A percentile compares a stretch with the other conserved stretches of the same genome.
These are phyloP conservation scores for Trypanosoma rangeli DNA, from an alignment of 208 protist species.

Conservation along the genomic window DNA sequence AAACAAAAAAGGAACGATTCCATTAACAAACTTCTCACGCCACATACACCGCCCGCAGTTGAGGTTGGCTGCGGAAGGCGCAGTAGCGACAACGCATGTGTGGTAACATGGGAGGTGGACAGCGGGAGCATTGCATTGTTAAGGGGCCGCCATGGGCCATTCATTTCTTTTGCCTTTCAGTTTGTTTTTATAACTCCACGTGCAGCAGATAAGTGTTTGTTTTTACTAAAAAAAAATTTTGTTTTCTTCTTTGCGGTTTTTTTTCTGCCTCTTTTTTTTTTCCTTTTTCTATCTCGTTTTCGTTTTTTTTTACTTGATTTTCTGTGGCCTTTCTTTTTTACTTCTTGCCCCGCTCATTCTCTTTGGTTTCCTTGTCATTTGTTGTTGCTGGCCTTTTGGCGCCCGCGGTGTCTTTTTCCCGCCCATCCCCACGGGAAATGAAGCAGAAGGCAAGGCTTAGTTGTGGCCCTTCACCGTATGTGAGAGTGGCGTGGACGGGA, in stretches of 20 bases:
- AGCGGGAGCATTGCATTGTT: no score
- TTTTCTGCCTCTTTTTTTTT: not conserved
- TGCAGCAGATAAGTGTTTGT: not conserved
- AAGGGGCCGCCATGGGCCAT: not conserved
- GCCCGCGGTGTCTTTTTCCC: not conserved
- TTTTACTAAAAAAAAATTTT: conserved; percentile 1
- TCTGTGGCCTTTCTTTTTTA: not conserved
- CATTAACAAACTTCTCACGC: no score
- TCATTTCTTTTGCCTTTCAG: not conserved
- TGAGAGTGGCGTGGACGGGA: conserved; percentile 20
- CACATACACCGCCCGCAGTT: no score
- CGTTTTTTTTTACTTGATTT: not conserved
- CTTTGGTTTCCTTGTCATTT: not conserved
- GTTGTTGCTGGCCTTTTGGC: not conserved
- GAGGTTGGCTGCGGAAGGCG: no score
- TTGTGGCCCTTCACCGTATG: conserved; percentile 24
- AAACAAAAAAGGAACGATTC: no score
- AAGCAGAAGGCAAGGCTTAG: not conserved
- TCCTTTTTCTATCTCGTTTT: not conserved
- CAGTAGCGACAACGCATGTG: no score
- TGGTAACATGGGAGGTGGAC: no score
- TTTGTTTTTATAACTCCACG: not conserved
- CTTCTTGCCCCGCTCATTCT: conserved; percentile 3
- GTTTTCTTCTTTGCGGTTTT: not conserved
- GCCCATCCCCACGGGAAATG: not conserved